Evolutionary conservation across 768 basidiomycete species (phyloP).

Genomic region (Symmetrospora coprosmae): DNA sequence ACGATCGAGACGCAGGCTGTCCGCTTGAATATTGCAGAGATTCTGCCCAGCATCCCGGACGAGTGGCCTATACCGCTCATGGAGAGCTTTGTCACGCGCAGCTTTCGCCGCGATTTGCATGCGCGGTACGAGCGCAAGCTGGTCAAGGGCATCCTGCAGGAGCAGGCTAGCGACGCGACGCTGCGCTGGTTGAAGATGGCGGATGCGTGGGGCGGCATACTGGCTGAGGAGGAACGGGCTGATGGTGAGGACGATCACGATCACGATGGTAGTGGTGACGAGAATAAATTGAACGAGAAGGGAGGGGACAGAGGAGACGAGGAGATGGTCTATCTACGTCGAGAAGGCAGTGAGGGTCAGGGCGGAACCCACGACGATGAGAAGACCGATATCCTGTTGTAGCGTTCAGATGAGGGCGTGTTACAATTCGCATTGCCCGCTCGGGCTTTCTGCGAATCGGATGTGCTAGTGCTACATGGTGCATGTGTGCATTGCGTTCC

Average conservation of each 20-base stretch:
- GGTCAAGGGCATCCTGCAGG: slow-evolving; percentile 59
- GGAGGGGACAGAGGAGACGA: neutral
- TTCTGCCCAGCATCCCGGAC: slow-evolving; percentile 48
- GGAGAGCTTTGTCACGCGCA: slow-evolving; percentile 63
- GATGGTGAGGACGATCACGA: neutral
- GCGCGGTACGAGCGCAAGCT: slow-evolving; percentile 56
- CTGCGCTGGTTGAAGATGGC: neutral
- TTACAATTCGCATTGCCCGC: too few relatives aligned
- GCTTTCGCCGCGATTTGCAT: slow-evolving; percentile 62
- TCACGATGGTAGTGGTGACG: too few relatives aligned
- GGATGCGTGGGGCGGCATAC: neutral
- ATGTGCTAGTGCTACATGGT: too few relatives aligned
- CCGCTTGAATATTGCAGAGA: neutral
- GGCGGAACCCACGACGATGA: neutral
- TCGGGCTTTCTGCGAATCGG: too few relatives aligned
- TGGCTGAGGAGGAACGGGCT: slow-evolving; percentile 4
- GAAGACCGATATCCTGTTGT: slow-evolving; percentile 6
- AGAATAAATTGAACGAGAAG: too few relatives aligned
- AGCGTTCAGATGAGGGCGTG: too few relatives aligned
- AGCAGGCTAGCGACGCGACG: slow-evolving; percentile 61
- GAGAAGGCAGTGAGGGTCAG: neutral
- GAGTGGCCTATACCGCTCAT: slow-evolving; percentile 61
- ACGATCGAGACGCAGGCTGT: slow-evolving; percentile 16
- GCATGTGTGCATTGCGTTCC: too few relatives aligned
- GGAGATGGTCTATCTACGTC: neutral